These are phyloP conservation scores for Seiridium unicorne DNA, from an alignment of 2,329 filamentous ascomycete species.

Conservation along the genomic window DNA sequence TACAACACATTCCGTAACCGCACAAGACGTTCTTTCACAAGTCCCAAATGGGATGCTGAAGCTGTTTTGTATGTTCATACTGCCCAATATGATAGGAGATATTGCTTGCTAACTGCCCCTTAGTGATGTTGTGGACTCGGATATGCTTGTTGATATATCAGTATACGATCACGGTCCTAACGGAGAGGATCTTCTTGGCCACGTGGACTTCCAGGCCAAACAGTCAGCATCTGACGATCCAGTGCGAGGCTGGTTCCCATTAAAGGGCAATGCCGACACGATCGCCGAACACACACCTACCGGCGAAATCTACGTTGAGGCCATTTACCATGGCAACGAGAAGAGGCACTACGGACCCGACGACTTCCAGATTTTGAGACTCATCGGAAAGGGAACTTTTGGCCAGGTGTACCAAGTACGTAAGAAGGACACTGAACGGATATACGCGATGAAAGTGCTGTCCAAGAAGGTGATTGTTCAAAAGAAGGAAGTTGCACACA, in stretches of 20 bases:
- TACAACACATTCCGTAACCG: conserved; percentile 59
- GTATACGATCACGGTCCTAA: conserved; percentile 82
- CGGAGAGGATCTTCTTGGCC: conserved; percentile 87
- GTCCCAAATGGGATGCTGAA: conserved; percentile 93
- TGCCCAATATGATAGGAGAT: background rate
- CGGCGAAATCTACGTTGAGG: conserved; percentile 86
- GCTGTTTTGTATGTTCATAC: conserved; percentile 77
- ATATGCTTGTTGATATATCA: conserved; percentile 88
- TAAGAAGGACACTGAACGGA: conserved; percentile 92
- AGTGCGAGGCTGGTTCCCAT: conserved; percentile 80
- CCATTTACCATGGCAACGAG: conserved; percentile 81
- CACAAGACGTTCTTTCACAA: conserved; percentile 62
- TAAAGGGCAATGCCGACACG: conserved; percentile 74
- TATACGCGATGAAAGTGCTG: conserved; percentile 98
- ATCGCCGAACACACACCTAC: conserved; percentile 70
- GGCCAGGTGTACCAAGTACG: conserved; percentile 98
- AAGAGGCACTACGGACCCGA: conserved; percentile 91
- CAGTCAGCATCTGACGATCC: conserved; percentile 65
- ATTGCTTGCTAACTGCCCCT: conserved; percentile 7
- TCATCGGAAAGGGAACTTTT: conserved; percentile 98
- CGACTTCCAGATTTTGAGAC: conserved; percentile 92
- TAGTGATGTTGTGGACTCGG: conserved; percentile 89
- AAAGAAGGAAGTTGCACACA: conserved; percentile 98
- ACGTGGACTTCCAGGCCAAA: conserved; percentile 75
- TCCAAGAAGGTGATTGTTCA: conserved; percentile 99